phyloP scores from a whole-genome alignment of 73 alveolate species.

The Tetrahymena borealis region DNA sequence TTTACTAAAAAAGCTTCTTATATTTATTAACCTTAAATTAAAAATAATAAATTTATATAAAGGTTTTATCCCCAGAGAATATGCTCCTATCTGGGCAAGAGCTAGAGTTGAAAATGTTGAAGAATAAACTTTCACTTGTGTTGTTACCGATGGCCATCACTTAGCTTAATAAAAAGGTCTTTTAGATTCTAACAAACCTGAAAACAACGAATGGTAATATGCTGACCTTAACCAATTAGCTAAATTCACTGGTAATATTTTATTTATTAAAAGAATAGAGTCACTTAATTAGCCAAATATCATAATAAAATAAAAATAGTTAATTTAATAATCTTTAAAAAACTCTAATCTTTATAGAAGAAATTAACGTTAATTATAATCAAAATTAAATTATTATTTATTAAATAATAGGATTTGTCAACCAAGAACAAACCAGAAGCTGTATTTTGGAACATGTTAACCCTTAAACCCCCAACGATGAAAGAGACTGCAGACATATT shows the following conservation, averaged over 20 bases:
- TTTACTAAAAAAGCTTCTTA: too few relatives aligned
- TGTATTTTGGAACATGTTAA: background rate
- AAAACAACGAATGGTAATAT: background rate
- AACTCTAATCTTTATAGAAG: too few relatives aligned
- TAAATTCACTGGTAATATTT: background rate
- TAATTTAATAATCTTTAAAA: too few relatives aligned
- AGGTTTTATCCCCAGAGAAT: background rate
- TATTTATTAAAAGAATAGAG: background rate
- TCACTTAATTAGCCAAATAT: background rate
- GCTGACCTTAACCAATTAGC: background rate
- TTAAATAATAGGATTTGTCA: background rate
- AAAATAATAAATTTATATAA: too few relatives aligned
- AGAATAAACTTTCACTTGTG: slow-evolving; percentile 1
- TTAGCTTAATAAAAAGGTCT: background rate
- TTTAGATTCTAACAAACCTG: background rate
- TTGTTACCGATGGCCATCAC: background rate
- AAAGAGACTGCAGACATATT: background rate
- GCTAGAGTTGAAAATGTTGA: slow-evolving; percentile 2
- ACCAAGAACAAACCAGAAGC: background rate
- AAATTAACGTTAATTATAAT: too few relatives aligned
- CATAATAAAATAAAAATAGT: too few relatives aligned
- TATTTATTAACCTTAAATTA: too few relatives aligned
- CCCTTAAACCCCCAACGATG: background rate
- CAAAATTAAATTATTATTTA: too few relatives aligned
- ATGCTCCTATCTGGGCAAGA: slow-evolving; percentile 1